Base-by-base conservation (phyloP, 2,329 filamentous ascomycete species). In the Xylaria sp. region DNA sequence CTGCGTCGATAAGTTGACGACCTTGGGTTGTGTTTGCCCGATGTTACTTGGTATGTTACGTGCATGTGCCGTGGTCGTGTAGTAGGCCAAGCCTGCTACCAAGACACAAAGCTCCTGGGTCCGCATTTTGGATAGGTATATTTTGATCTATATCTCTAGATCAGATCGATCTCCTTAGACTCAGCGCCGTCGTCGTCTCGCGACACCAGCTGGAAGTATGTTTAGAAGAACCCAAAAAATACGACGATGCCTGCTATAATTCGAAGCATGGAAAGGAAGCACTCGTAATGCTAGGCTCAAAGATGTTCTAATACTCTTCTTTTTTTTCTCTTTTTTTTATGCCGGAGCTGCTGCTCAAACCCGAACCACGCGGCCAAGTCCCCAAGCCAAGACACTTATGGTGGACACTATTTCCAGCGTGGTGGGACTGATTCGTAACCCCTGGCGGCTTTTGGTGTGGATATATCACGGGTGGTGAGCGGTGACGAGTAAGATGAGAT, bases 1-100 rank as follows among this genome's bases (percentile, higher is more conserved):
- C 62, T 83, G 75, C 4, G 81, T 79, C 40, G 78, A 68, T 59
- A 86, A 68, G 51, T 73, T 73, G 51, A 87, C 72, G 4, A 86
- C 81, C 40, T 76, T 80, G 1, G 80, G 77, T 15, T 46, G 46
- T 17, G 23, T 10, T 19, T 70, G 58, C 25, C 52, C 51, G 19
- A 62, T 62, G 27, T 46, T 68, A 59, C 63, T 66, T 44, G 66
- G 67, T 62, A 73, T 40, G 57, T 69, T 70, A 57, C 72, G 66
- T 65, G 72, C 72, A 41, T 69, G 58, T 53, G 64, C 59, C 52
- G 64, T 62, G 43, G 69, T 49, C n/a, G 67, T 7, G 31, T 13
- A 40, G 51, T 67, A 67, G 61, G 70, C 62, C 40, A 73, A 55
- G 62, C 68, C 67, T 48, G 71, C 71, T 57, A 63, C 62, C 46